Evolutionary conservation across 345 rosid genomes (phyloP).

Genomic region (Acer saccharum): DNA sequence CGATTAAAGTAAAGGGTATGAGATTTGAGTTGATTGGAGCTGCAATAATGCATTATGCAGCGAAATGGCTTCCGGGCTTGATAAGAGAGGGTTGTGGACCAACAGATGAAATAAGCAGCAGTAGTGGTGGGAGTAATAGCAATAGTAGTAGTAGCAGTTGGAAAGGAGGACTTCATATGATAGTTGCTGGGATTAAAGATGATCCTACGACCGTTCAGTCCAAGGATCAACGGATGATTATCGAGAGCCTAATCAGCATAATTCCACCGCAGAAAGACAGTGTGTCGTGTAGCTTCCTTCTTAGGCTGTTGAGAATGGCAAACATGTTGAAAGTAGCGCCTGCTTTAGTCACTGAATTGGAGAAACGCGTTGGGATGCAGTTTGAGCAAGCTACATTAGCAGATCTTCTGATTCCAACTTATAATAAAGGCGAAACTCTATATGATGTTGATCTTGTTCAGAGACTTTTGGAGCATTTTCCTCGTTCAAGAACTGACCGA

Average conservation of each 20-base stretch:
- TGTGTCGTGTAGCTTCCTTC: constrained; percentile 87
- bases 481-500: constrained; percentile 91
- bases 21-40: constrained; percentile 87
- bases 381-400: constrained; percentile 88
- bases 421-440: constrained; percentile 62
- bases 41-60: constrained; percentile 76
- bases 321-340: constrained; percentile 88
- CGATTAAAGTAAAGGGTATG: constrained; percentile 98
- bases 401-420: constrained; percentile 81
- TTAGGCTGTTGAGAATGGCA: constrained; percentile 76
- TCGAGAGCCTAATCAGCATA: constrained; percentile 87
- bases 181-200: constrained; percentile 61
- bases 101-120: constrained; percentile 62
- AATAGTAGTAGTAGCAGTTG: constrained; percentile 62
- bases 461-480: constrained; percentile 91
- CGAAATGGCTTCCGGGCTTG: constrained; percentile 87
- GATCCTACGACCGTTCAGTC: constrained; percentile 48
- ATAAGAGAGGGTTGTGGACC: constrained; percentile 52
- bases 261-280: constrained; percentile 91
- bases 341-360: constrained; percentile 86
- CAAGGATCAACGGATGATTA: constrained; percentile 85
- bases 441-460: constrained; percentile 95
- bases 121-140: constrained; percentile 41
- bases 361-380: constrained; percentile 96
- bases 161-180: constrained; percentile 93